Evolutionary conservation across 2,329 filamentous ascomycete species (phyloP), one percentile per base, ranked within the genome.

Genomic region (Hypoxylon sp.): DNA sequence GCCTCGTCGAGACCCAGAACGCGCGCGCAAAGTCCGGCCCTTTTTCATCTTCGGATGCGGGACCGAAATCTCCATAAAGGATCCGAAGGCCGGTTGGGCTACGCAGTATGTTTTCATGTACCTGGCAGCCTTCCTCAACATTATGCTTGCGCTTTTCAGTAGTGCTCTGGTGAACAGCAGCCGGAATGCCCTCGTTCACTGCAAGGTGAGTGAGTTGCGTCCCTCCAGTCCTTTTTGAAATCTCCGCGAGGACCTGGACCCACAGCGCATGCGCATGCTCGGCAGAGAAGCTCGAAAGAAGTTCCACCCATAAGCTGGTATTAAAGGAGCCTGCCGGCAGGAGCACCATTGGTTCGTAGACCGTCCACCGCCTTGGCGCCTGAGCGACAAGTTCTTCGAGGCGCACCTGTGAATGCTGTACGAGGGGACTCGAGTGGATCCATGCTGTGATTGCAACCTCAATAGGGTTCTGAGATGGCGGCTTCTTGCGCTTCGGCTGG

Each of bases 1-100:
- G 93, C 54, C 84, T 87, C 3, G 91, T 89, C 11, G 84, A 86
- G 0, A 91, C 91, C 95, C 95, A 98, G 67, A 97, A 87, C 0
- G 93, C 90, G 0, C 76, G 61, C 0, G 81, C 76, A 62, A 96
- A 91, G 73, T 95, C 75, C 8, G 74, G 65, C 67, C 74, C 55
- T 7, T 57, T 44, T 1, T 59, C 9, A 20, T 69, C 0, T 54
- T 71, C 1, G 63, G 50, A n/a, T 0, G 77, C 49, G 0, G 87
- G 83, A 0, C 93, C 93, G 76, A 97, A 97, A 74, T 90, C 82
- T 20, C 93, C 93, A 74, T 89, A 81, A 0, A 97, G 80, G 18
- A 90, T 89, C 2, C 84, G 83, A 28, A 97, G 82, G 16, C 89
- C 86, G 42, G 83, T 85, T 0, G 95, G 95, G 50, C 88, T 89